A percentile compares a stretch with the other conserved stretches of the same genome.
phyloP scores from a whole-genome alignment of 805 yeast species.

The Brettanomyces sp. region DNA sequence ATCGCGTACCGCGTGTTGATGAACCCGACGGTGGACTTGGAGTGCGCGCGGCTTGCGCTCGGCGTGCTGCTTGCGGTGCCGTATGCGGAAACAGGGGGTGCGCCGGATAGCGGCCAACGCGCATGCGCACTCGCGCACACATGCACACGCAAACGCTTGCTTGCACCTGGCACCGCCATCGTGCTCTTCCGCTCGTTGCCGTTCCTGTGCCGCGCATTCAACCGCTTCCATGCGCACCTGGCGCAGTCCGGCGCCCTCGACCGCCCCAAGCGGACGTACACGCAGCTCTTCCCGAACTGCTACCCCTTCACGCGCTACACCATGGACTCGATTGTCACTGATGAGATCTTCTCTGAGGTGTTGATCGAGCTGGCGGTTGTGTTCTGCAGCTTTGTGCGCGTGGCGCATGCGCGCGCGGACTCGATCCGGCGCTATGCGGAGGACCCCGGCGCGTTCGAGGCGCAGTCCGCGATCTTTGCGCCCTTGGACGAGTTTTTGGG shows the following conservation, averaged over 20 bases:
- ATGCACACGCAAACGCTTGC: no score
- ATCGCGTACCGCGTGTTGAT: conserved; percentile 53
- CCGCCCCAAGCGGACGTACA: conserved; percentile 53
- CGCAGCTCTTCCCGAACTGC: conserved; percentile 56
- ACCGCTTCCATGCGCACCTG: conserved; percentile 43
- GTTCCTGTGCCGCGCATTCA: conserved; percentile 40
- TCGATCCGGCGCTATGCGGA: not conserved
- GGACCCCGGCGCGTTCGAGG: not conserved
- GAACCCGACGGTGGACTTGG: conserved; percentile 41
- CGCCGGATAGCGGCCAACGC: not conserved
- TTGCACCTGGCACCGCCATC: conserved; percentile 25
- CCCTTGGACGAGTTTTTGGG: conserved; percentile 3
- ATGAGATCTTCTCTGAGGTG: conserved; percentile 60
- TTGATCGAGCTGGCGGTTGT: conserved; percentile 60
- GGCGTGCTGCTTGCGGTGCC: conserved; percentile 35
- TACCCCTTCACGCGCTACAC: conserved; percentile 59
- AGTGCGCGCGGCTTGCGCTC: conserved; percentile 55
- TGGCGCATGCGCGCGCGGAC: not conserved
- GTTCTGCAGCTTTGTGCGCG: conserved; percentile 44
- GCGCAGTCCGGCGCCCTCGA: conserved; percentile 28
- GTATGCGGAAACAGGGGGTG: not conserved
- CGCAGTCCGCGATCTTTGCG: not conserved
- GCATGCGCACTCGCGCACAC: not conserved
- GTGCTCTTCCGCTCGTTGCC: conserved; percentile 47
- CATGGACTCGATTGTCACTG: conserved; percentile 66